Evolutionary conservation across 1,284 basidiomycete genomes (phyloP).

Genomic region (Exsudoporus floridanus): DNA sequence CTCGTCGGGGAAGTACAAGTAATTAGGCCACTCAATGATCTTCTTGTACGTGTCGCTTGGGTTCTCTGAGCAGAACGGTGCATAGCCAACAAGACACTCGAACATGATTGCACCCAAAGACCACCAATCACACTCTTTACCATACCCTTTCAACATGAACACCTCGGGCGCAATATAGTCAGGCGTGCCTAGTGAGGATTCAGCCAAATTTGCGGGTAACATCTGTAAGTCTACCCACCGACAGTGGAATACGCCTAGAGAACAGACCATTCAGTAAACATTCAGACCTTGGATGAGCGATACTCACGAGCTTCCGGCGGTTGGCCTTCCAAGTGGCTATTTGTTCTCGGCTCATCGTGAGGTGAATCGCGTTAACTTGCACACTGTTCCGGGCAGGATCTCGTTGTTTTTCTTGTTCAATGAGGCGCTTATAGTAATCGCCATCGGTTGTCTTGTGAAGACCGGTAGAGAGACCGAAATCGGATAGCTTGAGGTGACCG

Average conservation of each 20-base stretch:
- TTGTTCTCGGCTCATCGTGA: slow-evolving; percentile 93
- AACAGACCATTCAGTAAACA: slow-evolving; percentile 11
- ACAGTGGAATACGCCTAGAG: slow-evolving; percentile 93
- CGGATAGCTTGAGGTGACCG: slow-evolving; percentile 96
- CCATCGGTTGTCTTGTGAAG: slow-evolving; percentile 97
- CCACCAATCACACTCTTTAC: slow-evolving; percentile 99
- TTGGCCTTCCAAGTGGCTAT: slow-evolving; percentile 99
- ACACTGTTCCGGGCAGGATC: slow-evolving; percentile 84
- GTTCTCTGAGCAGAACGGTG: slow-evolving; percentile 97
- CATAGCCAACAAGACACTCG: slow-evolving; percentile 96
- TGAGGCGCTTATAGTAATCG: slow-evolving; percentile 89
- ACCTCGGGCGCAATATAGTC: slow-evolving; percentile 96
- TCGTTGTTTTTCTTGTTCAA: slow-evolving; percentile 61
- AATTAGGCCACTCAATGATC: slow-evolving; percentile 93
- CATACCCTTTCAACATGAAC: slow-evolving; percentile 96
- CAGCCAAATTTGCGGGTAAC: not conserved
- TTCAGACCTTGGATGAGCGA: not conserved
- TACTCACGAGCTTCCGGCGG: slow-evolving; percentile 83
- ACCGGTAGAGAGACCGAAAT: slow-evolving; percentile 97
- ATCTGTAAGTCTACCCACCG: slow-evolving; percentile 50
- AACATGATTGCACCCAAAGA: slow-evolving; percentile 97
- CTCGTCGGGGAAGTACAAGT: slow-evolving; percentile 94
- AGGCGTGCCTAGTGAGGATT: slow-evolving; percentile 36
- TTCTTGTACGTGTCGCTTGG: slow-evolving; percentile 99
- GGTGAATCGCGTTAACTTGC: slow-evolving; percentile 92